Evolutionary conservation across 331 rosid genomes (phyloP).

Genomic region (Malus hybrid): DNA sequence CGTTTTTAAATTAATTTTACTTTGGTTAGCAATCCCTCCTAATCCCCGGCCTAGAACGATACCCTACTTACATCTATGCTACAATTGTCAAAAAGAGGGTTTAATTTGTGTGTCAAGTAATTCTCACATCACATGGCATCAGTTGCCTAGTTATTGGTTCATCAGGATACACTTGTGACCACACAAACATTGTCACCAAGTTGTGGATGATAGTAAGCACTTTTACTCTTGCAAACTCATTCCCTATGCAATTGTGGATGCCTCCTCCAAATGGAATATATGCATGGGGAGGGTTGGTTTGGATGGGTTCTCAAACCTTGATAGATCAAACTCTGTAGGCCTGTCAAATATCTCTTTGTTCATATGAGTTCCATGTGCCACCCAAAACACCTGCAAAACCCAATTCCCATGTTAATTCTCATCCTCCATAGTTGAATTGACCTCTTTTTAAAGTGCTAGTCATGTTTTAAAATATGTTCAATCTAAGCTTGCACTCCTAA

Average conservation of each 20-base stretch:
- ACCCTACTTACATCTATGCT: too few relatives aligned
- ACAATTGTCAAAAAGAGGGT: too few relatives aligned
- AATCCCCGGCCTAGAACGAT: too few relatives aligned
- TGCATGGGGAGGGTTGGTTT: slow-evolving; percentile 39
- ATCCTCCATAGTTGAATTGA: not conserved
- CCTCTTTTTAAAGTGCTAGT: not conserved
- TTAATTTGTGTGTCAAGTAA: too few relatives aligned
- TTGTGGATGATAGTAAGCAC: slow-evolving; percentile 37
- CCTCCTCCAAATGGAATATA: slow-evolving; percentile 49
- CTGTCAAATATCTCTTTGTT: slow-evolving; percentile 26
- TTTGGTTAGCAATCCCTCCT: too few relatives aligned
- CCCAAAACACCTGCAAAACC: slow-evolving; percentile 31
- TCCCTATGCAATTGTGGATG: slow-evolving; percentile 36
- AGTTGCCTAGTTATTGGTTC: slow-evolving; percentile 43
- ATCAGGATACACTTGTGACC: slow-evolving; percentile 29
- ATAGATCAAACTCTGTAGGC: slow-evolving; percentile 35
- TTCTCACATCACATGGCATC: too few relatives aligned
- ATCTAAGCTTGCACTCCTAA: too few relatives aligned
- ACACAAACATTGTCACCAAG: slow-evolving; percentile 33
- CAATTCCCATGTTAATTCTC: not conserved
- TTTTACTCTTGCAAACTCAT: slow-evolving; percentile 43
- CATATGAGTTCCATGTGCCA: slow-evolving; percentile 39
- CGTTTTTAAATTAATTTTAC: too few relatives aligned
- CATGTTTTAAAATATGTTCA: too few relatives aligned
- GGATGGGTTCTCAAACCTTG: slow-evolving; percentile 32